phyloP scores from a whole-genome alignment of 768 basidiomycete genomes.

The Lactifluus subvellereus region DNA sequence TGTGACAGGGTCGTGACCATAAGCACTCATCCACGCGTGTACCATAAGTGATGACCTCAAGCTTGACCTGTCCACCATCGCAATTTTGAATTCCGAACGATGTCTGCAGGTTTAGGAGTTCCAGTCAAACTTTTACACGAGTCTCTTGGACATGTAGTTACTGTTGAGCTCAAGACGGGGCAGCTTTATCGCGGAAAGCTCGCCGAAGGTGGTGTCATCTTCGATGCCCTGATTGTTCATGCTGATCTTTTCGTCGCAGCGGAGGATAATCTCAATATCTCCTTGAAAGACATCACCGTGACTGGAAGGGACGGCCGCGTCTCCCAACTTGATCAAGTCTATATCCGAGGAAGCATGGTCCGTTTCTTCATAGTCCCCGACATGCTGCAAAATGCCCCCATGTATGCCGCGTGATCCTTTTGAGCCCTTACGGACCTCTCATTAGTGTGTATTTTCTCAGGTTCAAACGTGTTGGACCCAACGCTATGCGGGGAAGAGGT shows the following conservation, averaged over 20 bases:
- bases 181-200: conserved; percentile 97
- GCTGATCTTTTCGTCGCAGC: conserved; percentile 46
- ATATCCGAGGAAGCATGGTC: conserved; percentile 97
- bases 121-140: conserved; percentile 97
- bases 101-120: conserved; percentile 72
- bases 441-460: conserved; percentile 37
- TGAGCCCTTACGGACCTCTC: neutral
- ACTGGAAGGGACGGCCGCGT: conserved; percentile 98
- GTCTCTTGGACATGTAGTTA: conserved; percentile 91
- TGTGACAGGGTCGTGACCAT: no score
- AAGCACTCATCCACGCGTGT: no score
- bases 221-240: conserved; percentile 5
- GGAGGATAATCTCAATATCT: conserved; percentile 97
- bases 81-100: conserved; percentile 25
- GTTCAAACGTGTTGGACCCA: conserved; percentile 98
- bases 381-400: conserved; percentile 98
- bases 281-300: conserved; percentile 92
- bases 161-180: conserved; percentile 97
- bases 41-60: no score
- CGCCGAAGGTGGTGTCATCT: conserved; percentile 70
- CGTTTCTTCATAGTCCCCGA: conserved; percentile 99
- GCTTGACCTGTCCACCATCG: no score
- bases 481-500: conserved; percentile 97
- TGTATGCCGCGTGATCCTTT: conserved; percentile 50
- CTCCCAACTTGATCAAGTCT: conserved; percentile 97